Evolutionary conservation across 805 yeast species (phyloP).

Genomic region (Saccharomycopsis sp.): DNA sequence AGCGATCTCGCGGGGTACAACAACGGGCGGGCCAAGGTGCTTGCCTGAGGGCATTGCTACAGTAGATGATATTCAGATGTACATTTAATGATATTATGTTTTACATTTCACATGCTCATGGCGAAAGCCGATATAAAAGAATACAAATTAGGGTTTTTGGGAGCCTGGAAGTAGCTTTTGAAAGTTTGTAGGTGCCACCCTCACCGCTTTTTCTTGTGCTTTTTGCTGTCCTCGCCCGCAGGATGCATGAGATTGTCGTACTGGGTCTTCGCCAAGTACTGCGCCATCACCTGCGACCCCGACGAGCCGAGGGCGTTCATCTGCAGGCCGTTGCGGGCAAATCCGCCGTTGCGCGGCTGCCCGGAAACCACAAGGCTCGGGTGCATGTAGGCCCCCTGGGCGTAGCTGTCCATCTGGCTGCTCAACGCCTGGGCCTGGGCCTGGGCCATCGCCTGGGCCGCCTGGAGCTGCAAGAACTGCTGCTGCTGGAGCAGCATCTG

Average conservation of each 20-base stretch:
- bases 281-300: constrained; percentile 74
- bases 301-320: constrained; percentile 28
- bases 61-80: too few species aligned
- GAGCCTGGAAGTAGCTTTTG: too few species aligned
- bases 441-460: neutral
- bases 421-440: constrained; percentile 2
- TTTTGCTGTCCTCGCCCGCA: neutral
- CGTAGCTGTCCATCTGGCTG: neutral
- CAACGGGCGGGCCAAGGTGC: neutral
- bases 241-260: constrained; percentile 43
- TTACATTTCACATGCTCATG: too few species aligned
- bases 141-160: too few species aligned
- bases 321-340: too few species aligned
- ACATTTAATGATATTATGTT: too few species aligned
- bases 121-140: too few species aligned
- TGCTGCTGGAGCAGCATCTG: constrained; percentile 6
- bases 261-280: constrained; percentile 66
- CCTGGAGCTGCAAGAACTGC: neutral
- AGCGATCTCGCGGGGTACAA: neutral
- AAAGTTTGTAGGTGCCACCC: too few species aligned
- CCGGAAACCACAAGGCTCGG: constrained; percentile 6
- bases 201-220: neutral
- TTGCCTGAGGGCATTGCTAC: too few species aligned
- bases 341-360: neutral
- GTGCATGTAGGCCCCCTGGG: constrained; percentile 1